phyloP scores from a whole-genome alignment of 2,329 filamentous ascomycete species.

The Ceratocystis ficicola region DNA sequence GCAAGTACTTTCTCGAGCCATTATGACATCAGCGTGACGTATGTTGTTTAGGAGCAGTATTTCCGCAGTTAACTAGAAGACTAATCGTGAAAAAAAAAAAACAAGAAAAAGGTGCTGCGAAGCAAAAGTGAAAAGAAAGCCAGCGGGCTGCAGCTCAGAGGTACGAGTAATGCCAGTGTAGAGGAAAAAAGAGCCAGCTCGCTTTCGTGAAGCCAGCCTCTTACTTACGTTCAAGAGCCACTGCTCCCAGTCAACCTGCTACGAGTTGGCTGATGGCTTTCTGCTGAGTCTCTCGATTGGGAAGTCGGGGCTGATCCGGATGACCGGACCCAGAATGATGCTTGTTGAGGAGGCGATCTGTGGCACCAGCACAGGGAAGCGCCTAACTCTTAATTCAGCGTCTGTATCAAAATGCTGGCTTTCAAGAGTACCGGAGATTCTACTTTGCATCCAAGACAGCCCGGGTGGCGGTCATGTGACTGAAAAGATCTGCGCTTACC shows the following conservation, averaged over 20 bases:
- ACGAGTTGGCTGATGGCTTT: not conserved
- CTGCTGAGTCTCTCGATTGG: not conserved
- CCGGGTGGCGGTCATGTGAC: not conserved
- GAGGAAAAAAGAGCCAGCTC: not conserved
- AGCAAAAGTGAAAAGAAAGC: not conserved
- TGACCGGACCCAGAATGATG: not conserved
- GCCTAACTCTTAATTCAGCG: too few relatives aligned
- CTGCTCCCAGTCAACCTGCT: not conserved
- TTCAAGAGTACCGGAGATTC: not conserved
- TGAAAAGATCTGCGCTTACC: not conserved
- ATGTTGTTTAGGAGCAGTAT: too few relatives aligned
- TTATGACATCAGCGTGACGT: too few relatives aligned
- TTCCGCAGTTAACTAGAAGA: too few relatives aligned
- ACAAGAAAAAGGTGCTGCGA: not conserved
- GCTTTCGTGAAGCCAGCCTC: not conserved
- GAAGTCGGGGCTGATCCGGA: not conserved
- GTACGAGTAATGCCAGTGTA: not conserved
- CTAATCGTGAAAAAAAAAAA: too few relatives aligned
- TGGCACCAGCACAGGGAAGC: not conserved
- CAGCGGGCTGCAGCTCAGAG: not conserved
- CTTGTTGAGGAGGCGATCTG: not conserved
- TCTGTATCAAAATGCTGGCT: not conserved
- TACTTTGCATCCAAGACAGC: not conserved
- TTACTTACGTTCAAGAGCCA: not conserved
- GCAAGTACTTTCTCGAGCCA: too few relatives aligned